phyloP scores from a whole-genome alignment of 768 basidiomycete genomes.

The Serendipita indica region DNA sequence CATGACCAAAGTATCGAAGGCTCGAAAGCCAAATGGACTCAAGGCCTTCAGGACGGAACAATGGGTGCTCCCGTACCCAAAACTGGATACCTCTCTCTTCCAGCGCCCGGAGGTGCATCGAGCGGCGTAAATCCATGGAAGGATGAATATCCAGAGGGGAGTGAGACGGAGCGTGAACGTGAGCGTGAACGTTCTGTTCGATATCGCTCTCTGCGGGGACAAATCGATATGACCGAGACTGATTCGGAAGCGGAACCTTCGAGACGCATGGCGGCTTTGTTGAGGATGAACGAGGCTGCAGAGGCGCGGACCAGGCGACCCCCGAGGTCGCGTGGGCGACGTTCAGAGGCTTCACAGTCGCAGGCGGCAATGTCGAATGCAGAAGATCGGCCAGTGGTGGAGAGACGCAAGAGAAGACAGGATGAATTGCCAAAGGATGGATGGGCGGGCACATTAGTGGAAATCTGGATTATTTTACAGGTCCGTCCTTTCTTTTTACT shows the following conservation, averaged over 20 bases:
- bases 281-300: neutral
- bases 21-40: neutral
- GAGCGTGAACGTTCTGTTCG: neutral
- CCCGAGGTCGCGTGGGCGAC: neutral
- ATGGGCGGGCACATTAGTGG: constrained; percentile 17
- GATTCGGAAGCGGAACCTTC: neutral
- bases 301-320: neutral
- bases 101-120: too few species aligned
- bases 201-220: too few species aligned
- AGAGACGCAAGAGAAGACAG: too few species aligned
- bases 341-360: constrained; percentile 5
- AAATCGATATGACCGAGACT: neutral
- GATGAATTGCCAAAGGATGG: constrained; percentile 29
- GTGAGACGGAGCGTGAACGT: constrained; percentile 13
- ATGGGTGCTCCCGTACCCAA: constrained; percentile 14
- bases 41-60: constrained; percentile 2
- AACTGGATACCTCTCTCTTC: constrained; percentile 26
- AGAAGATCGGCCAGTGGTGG: too few species aligned
- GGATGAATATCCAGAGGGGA: constrained; percentile 14
- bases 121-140: too few species aligned
- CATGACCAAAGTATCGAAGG: neutral
- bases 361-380: too few species aligned
- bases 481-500: neutral
- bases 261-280: neutral
- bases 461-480: constrained; percentile 77